Base-by-base conservation (phyloP, 805 yeast genomes). In the Candida alai region DNA sequence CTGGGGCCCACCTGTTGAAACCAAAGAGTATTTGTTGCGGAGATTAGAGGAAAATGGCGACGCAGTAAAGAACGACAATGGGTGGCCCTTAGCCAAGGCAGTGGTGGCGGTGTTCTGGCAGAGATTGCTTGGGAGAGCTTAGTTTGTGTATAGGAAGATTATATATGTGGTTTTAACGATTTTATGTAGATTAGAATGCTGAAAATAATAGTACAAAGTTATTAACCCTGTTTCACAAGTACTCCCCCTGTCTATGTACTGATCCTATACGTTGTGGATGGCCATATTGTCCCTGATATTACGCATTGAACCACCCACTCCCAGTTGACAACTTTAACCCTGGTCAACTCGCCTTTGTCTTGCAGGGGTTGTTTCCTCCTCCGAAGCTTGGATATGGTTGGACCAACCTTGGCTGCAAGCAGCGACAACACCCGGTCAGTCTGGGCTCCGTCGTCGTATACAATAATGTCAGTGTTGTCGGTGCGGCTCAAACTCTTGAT, bases 1-100 rank as follows among this genome's bases (percentile, higher is more conserved):
- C 12, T 89, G 97, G 97, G 97, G 97, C 7, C 97, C 97, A 21
- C 94, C 95, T 36, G 62, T 77, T 47, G 97, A 90, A 63, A 88
- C 96, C 39, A 87, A 85, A 65, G 95, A 86, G 48, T 89, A 89
- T 55, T 64, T 89, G 41, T 67, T 80, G 42, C 80, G 97, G 68
- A 77, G 97, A 64, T 68, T 89, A 42, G 96, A 89, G 65, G 97
- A 89, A 65, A 89, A 89, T 54, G 96, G 96, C 16, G 96, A 89
- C 60, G 95, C 96, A 7, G 94, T 86, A 5, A 80, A 90, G 66
- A 71, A 72, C 36, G 93, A 84, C 58, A 81, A 80, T 44, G 93
- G 94, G n/a, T 73, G 78, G 68, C 83, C 83, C 31, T 70, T 84
- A 47, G 63, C 83, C 27, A 76, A 70, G 49, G 78, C 77, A 24